Evolutionary conservation across 768 basidiomycete genomes (phyloP).

Genomic region (Leccinellum albellum): DNA sequence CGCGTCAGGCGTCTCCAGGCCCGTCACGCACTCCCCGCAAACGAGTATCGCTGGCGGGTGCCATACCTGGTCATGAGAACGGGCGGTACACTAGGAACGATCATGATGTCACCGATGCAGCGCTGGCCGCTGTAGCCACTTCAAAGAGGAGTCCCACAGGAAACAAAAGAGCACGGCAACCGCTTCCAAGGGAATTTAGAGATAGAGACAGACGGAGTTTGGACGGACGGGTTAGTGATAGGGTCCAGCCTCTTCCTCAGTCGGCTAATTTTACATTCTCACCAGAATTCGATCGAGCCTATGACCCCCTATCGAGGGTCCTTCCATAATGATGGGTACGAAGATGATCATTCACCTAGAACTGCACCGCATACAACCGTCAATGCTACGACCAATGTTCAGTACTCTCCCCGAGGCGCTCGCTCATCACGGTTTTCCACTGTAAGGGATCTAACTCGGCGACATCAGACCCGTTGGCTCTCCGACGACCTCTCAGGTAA

Average conservation of each 20-base stretch:
- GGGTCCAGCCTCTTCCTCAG: background rate
- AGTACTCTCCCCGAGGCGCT: constrained; percentile 29
- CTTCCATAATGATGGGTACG: constrained; percentile 22
- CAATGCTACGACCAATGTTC: constrained; percentile 19
- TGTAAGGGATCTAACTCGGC: constrained; percentile 45
- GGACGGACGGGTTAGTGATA: constrained; percentile 40
- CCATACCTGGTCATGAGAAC: constrained; percentile 27
- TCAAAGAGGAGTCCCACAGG: constrained; percentile 49
- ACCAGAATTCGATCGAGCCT: constrained; percentile 35
- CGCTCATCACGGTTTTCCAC: constrained; percentile 40
- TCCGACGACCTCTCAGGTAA: constrained; percentile 44
- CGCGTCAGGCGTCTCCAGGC: constrained; percentile 36
- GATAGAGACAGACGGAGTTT: constrained; percentile 34
- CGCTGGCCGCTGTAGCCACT: constrained; percentile 58
- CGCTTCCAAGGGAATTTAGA: constrained; percentile 49
- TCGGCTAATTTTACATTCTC: constrained; percentile 2
- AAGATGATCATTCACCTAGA: constrained; percentile 22
- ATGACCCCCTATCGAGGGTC: constrained; percentile 35
- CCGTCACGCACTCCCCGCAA: constrained; percentile 42
- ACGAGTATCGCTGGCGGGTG: constrained; percentile 36
- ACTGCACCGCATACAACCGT: constrained; percentile 22
- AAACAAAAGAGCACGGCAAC: constrained; percentile 43
- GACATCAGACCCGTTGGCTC: constrained; percentile 52
- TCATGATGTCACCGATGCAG: constrained; percentile 49
- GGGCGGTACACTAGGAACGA: constrained; percentile 22